Percentiles rank a stretch among this genome's conserved stretches.
Conservation (phyloP, 2,329 filamentous ascomycete species). For the Ambrosiella beaveri region DNA sequence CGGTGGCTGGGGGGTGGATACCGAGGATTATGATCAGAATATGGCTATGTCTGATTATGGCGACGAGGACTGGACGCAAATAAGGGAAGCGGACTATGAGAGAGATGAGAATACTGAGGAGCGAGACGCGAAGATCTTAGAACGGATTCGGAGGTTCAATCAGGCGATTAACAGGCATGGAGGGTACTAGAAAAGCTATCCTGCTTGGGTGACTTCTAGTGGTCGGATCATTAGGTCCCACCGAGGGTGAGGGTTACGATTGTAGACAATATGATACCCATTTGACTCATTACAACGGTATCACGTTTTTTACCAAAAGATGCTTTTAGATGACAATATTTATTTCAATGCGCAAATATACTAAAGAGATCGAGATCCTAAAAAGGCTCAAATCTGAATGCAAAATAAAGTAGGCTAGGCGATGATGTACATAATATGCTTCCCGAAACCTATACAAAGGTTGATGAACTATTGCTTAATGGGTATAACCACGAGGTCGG, state of each 20-base stretch:
- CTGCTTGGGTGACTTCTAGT: neutral
- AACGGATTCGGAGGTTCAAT: conserved; percentile 16
- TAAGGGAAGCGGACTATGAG: neutral
- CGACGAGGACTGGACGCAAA: conserved; percentile 21
- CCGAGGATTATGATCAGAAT: conserved; percentile 22
- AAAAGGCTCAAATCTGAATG: no score
- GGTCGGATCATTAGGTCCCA: no score
- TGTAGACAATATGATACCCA: neutral
- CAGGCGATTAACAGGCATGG: conserved; percentile 11
- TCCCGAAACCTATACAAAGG: neutral
- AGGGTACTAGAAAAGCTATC: neutral
- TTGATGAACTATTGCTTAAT: neutral
- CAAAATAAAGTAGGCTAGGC: no score
- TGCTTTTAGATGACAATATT: no score
- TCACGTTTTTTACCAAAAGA: no score
- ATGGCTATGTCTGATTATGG: conserved; percentile 23
- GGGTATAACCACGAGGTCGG: neutral
- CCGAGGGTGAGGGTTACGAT: neutral
- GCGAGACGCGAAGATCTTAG: conserved; percentile 16
- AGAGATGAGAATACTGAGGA: conserved; percentile 1
- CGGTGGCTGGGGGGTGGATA: conserved; percentile 31
- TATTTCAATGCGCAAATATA: no score
- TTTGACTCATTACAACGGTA: neutral
- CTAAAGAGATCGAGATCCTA: no score
- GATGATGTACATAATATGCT: neutral